Percentiles rank a stretch among this genome's conserved stretches.
These are phyloP conservation scores for Blepharisma undulans DNA, from an alignment of 169 alveolate genomes.

Conservation along the genomic window DNA sequence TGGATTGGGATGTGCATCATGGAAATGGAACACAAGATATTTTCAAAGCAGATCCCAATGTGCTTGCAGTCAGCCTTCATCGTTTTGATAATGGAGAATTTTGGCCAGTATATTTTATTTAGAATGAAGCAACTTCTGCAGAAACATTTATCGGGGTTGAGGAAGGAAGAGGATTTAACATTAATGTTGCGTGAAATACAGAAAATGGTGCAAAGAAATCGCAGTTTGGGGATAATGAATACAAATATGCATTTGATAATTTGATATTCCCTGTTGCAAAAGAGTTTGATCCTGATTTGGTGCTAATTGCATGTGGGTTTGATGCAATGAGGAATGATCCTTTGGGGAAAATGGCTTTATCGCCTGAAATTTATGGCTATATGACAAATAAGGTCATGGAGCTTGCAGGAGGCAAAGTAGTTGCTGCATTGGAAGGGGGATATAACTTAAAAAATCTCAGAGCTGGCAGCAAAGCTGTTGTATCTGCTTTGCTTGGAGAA, in stretches of 20 bases:
- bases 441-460: slow-evolving; percentile 65
- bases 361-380: slow-evolving; percentile 74
- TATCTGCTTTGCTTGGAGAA: slow-evolving; percentile 44
- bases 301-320: slow-evolving; percentile 80
- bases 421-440: slow-evolving; percentile 79
- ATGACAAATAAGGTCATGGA: slow-evolving; percentile 64
- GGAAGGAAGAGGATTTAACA: slow-evolving; percentile 64
- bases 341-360: slow-evolving; percentile 58
- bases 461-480: slow-evolving; percentile 60
- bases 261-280: slow-evolving; percentile 64
- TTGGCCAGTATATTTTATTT: slow-evolving; percentile 64
- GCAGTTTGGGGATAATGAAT: slow-evolving; percentile 69
- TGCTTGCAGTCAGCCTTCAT: slow-evolving; percentile 78
- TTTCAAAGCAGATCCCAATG: slow-evolving; percentile 72
- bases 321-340: slow-evolving; percentile 81
- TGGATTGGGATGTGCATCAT: slow-evolving; percentile 91
- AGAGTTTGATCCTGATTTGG: slow-evolving; percentile 76
- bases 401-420: slow-evolving; percentile 41
- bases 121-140: not conserved
- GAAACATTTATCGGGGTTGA: slow-evolving; percentile 55
- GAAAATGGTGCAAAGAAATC: slow-evolving; percentile 36
- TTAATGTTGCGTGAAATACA: slow-evolving; percentile 70
- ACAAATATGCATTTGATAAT: slow-evolving; percentile 62
- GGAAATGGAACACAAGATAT: slow-evolving; percentile 88
- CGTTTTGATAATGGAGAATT: slow-evolving; percentile 81